Conservation (phyloP, 2,329 filamentous ascomycete species). For the Neonectria sp. region DNA sequence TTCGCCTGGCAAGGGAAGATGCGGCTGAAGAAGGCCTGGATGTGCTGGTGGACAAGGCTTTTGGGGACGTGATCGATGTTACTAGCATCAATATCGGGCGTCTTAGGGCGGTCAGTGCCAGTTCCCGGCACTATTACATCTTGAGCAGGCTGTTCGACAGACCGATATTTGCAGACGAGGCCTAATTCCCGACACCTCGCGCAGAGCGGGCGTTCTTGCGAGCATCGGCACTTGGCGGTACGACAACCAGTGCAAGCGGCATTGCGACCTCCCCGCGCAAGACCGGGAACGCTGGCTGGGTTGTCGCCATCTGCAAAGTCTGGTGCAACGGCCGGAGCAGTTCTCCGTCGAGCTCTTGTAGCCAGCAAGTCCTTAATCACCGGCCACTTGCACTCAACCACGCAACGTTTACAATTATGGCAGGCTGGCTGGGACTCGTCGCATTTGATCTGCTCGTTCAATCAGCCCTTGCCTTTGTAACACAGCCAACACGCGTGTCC, state of each 20-base stretch:
- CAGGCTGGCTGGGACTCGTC: slow-evolving; percentile 20
- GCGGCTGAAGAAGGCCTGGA: slow-evolving; percentile 16
- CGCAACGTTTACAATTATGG: slow-evolving; percentile 16
- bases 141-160: not conserved
- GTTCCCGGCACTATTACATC: not conserved
- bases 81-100: not conserved
- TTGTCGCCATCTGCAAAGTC: not conserved
- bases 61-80: slow-evolving; percentile 10
- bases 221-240: not conserved
- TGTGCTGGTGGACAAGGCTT: slow-evolving; percentile 9
- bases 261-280: not conserved
- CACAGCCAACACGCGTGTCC: not conserved
- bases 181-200: not conserved
- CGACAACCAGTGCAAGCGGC: not conserved
- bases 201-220: slow-evolving; percentile 7
- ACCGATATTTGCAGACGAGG: slow-evolving; percentile 6
- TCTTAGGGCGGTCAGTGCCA: not conserved
- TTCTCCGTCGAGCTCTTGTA: slow-evolving; percentile 6
- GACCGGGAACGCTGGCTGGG: not conserved
- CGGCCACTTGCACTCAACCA: slow-evolving; percentile 21
- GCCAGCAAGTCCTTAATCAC: slow-evolving; percentile 12
- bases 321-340: not conserved
- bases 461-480: not conserved
- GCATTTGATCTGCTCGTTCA: slow-evolving; percentile 2
- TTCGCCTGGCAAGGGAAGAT: slow-evolving; percentile 22